Conservation (phyloP, 306 rosid species). For the Quillaja saponaria region DNA sequence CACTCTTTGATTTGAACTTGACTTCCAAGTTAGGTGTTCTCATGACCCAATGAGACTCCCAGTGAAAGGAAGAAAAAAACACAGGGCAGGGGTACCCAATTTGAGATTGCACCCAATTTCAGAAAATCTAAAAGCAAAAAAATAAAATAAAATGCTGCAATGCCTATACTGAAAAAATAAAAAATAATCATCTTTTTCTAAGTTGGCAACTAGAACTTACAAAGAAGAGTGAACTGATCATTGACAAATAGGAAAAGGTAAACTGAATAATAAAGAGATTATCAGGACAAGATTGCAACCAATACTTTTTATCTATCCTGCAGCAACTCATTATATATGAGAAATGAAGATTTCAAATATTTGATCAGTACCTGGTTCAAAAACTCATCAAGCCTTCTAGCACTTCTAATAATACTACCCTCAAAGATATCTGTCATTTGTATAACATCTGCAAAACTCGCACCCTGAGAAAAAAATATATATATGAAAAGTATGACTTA, state of each 20-base stretch:
- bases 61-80: too few relatives aligned
- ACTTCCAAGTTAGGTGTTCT: too few relatives aligned
- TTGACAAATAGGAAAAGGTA: neutral
- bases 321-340: conserved; percentile 1
- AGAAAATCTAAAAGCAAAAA: too few relatives aligned
- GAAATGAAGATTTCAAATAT: conserved; percentile 4
- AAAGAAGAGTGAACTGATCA: neutral
- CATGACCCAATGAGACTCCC: too few relatives aligned
- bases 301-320: neutral
- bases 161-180: neutral
- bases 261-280: neutral
- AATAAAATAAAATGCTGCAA: too few relatives aligned
- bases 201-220: neutral
- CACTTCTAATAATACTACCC: conserved; percentile 94
- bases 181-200: neutral
- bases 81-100: too few relatives aligned
- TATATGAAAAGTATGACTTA: conserved; percentile 19
- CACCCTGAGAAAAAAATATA: conserved; percentile 55
- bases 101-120: too few relatives aligned
- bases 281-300: neutral
- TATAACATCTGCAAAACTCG: conserved; percentile 80
- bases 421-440: conserved; percentile 98
- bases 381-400: conserved; percentile 97
- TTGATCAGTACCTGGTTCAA: conserved; percentile 69
- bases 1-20: too few relatives aligned